These are phyloP conservation scores for Ascocoryne sarcoides DNA, from an alignment of 2,329 filamentous ascomycete genomes.

Conservation along the genomic window DNA sequence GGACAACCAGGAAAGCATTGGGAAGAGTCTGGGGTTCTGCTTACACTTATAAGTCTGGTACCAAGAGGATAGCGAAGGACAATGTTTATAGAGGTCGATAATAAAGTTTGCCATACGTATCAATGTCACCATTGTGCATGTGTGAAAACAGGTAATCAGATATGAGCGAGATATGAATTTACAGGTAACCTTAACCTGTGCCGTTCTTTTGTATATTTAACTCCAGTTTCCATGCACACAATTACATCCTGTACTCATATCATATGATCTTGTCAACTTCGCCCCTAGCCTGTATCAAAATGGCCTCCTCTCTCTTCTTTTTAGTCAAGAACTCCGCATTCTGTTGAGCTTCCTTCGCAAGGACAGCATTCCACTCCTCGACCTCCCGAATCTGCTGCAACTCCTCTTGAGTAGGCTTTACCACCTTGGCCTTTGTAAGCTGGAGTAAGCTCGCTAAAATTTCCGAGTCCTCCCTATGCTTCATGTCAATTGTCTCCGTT, in stretches of 20 bases:
- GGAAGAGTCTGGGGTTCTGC: too few relatives aligned
- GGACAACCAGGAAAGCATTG: background rate
- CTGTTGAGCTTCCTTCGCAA: constrained; percentile 45
- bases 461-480: constrained; percentile 46
- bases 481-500: constrained; percentile 51
- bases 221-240: constrained; percentile 14
- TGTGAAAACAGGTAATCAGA: too few relatives aligned
- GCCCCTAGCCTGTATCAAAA: constrained; percentile 45
- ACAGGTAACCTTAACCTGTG: background rate
- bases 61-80: too few relatives aligned
- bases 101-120: too few relatives aligned
- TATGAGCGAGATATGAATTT: too few relatives aligned
- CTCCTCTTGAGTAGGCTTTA: constrained; percentile 53
- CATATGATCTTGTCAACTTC: background rate
- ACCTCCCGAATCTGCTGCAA: constrained; percentile 47
- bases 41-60: too few relatives aligned
- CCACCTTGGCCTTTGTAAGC: constrained; percentile 49
- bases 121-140: too few relatives aligned
- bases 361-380: constrained; percentile 43
- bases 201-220: constrained; percentile 13
- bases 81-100: constrained; percentile 5
- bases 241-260: constrained; percentile 1
- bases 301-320: constrained; percentile 52
- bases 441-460: constrained; percentile 56
- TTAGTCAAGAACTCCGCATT: constrained; percentile 44